These are phyloP conservation scores for Solanum chiquidenum DNA, from an alignment of 257 asterid genomes.

Conservation along the genomic window DNA sequence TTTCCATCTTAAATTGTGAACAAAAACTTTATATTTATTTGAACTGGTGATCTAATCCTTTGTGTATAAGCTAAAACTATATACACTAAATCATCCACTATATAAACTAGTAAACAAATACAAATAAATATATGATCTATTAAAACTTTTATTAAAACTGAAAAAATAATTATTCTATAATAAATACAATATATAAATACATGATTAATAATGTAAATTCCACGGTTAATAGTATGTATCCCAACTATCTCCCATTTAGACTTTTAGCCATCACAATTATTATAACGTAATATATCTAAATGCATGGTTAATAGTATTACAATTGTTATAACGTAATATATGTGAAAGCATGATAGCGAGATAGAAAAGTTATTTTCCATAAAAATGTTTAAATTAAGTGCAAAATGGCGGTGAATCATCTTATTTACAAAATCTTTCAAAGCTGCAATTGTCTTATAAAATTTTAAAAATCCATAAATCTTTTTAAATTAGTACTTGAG, in stretches of 20 bases:
- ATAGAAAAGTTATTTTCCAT: not conserved
- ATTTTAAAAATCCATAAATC: not conserved
- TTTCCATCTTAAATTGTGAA: not conserved
- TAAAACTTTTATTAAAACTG: no score
- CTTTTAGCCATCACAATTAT: not conserved
- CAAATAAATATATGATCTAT: no score
- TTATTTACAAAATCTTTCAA: not conserved
- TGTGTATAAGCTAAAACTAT: no score
- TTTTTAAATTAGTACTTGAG: not conserved
- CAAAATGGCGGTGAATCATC: not conserved
- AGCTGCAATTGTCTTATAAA: not conserved
- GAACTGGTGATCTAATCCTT: not conserved
- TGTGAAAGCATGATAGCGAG: not conserved
- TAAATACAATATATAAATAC: not conserved
- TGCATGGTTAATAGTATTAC: not conserved
- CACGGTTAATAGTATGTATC: not conserved
- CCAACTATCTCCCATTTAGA: not conserved
- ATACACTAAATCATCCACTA: not conserved
- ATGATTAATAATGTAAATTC: not conserved
- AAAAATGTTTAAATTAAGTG: not conserved
- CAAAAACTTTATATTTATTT: no score
- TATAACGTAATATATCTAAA: no score
- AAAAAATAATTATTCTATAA: not conserved
- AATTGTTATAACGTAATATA: not conserved
- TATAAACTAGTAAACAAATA: no score